A percentile compares a stretch with the other conserved stretches of the same genome.
Evolutionary conservation across 192 early-diverging fungal genomes (phyloP).

Genomic region (Rhizophagus prolifer): DNA sequence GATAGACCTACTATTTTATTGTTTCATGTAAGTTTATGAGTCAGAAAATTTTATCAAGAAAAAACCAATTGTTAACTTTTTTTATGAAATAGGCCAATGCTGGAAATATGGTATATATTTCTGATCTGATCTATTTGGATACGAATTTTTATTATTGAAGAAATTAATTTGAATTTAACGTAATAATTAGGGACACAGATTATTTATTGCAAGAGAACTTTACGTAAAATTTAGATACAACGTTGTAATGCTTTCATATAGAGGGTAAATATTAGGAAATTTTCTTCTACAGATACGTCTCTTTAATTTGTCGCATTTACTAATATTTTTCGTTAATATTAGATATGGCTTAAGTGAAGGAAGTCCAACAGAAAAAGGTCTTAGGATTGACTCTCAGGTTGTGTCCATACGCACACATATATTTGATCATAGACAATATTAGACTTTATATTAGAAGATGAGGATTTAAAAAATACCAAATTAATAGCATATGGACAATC

Average conservation of each 20-base stretch:
- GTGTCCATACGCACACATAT: neutral
- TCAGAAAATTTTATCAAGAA: neutral
- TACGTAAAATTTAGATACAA: conserved; percentile 70
- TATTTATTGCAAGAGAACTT: conserved; percentile 85
- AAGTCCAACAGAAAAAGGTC: conserved; percentile 78
- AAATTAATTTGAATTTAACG: neutral
- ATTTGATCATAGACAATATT: conserved; percentile 61
- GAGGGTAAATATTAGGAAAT: conserved; percentile 61
- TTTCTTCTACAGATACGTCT: too few relatives aligned
- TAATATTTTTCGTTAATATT: neutral
- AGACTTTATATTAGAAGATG: conserved; percentile 79
- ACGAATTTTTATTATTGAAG: conserved; percentile 4
- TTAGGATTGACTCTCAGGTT: conserved; percentile 85
- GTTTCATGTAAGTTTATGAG: conserved; percentile 65
- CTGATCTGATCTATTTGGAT: neutral
- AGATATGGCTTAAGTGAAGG: conserved; percentile 91
- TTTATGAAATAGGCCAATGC: conserved; percentile 78
- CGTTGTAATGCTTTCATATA: conserved; percentile 96
- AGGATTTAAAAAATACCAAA: conserved; percentile 69
- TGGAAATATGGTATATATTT: conserved; percentile 79
- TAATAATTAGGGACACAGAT: conserved; percentile 76
- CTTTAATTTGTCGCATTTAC: too few relatives aligned
- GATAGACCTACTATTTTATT: conserved; percentile 80
- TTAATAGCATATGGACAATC: conserved; percentile 93
- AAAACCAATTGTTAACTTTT: neutral